These are phyloP conservation scores for Colletotrichum graminicola DNA, from an alignment of 2,329 filamentous ascomycete genomes.

Conservation along the genomic window DNA sequence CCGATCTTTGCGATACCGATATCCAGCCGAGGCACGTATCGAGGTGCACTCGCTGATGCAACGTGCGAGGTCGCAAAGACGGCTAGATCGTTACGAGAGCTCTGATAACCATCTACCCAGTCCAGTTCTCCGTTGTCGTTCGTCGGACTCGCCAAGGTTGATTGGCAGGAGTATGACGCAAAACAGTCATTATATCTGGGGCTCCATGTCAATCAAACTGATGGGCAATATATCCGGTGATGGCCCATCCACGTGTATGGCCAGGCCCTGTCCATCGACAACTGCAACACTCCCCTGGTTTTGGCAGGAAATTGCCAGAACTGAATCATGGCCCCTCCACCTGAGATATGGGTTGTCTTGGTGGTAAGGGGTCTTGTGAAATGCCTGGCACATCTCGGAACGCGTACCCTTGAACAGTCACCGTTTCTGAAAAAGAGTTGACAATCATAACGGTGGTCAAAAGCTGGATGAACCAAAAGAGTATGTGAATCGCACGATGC, in stretches of 20 bases:
- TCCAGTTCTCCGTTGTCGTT: constrained; percentile 2
- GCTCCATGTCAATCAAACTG: constrained; percentile 22
- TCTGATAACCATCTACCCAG: neutral
- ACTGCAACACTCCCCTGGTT: neutral
- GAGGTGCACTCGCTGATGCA: neutral
- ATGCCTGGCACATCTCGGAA: constrained; percentile 4
- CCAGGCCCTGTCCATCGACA: neutral
- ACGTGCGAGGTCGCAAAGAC: neutral
- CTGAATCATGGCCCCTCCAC: constrained; percentile 11
- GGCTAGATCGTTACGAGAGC: neutral
- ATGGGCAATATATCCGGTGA: neutral
- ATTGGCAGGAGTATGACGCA: constrained; percentile 31
- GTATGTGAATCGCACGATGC: constrained; percentile 3
- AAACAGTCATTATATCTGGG: constrained; percentile 29
- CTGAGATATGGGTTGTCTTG: neutral
- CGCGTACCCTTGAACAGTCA: constrained; percentile 22
- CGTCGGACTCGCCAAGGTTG: constrained; percentile 22
- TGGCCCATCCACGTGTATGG: constrained; percentile 8
- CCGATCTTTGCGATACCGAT: neutral
- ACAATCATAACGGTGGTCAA: constrained; percentile 2
- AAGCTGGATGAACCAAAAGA: neutral
- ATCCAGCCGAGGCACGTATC: neutral
- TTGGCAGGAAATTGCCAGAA: constrained; percentile 11
- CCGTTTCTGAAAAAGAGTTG: constrained; percentile 16
- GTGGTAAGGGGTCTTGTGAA: constrained; percentile 10